Percentiles rank a stretch among this genome's conserved stretches.
Conservation (phyloP, 2,329 filamentous ascomycete species). For the Gaeumannomyces sp. region DNA sequence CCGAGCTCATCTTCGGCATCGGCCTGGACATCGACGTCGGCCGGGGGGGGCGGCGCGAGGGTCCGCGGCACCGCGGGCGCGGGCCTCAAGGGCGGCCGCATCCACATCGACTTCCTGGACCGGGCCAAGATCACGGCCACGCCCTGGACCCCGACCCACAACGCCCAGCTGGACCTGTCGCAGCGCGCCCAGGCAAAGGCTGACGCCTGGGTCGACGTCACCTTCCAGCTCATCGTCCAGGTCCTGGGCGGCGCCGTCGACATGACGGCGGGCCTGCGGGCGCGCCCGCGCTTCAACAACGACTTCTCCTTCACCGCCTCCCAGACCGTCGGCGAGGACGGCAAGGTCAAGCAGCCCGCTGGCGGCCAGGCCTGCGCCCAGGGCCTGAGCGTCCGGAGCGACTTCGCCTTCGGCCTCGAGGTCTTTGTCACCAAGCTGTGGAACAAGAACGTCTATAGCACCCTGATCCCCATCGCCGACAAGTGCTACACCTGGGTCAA, state of each 20-base stretch:
- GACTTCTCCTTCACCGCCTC: constrained; percentile 18
- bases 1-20: constrained; percentile 10
- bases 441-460: constrained; percentile 20
- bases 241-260: constrained; percentile 21
- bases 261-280: constrained; percentile 21
- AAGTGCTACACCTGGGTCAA: constrained; percentile 20
- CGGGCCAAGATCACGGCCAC: constrained; percentile 7
- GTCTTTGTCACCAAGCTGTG: constrained; percentile 23
- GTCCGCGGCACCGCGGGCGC: constrained; percentile 18
- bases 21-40: constrained; percentile 13
- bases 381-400: constrained; percentile 19
- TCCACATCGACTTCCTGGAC: constrained; percentile 25
- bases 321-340: constrained; percentile 15
- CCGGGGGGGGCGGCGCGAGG: constrained; percentile 12
- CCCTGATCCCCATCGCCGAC: constrained; percentile 21
- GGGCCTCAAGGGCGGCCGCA: constrained; percentile 18
- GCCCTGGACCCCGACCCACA: constrained; percentile 18
- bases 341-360: constrained; percentile 12
- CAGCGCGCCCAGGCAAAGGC: constrained; percentile 18
- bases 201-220: constrained; percentile 20
- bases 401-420: constrained; percentile 21
- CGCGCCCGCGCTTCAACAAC: constrained; percentile 21
- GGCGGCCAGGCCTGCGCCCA: constrained; percentile 16
- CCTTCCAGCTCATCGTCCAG: constrained; percentile 18
- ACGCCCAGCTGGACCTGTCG: constrained; percentile 15